Conservation (phyloP, 768 basidiomycete species). For the Nidularia sp. region DNA sequence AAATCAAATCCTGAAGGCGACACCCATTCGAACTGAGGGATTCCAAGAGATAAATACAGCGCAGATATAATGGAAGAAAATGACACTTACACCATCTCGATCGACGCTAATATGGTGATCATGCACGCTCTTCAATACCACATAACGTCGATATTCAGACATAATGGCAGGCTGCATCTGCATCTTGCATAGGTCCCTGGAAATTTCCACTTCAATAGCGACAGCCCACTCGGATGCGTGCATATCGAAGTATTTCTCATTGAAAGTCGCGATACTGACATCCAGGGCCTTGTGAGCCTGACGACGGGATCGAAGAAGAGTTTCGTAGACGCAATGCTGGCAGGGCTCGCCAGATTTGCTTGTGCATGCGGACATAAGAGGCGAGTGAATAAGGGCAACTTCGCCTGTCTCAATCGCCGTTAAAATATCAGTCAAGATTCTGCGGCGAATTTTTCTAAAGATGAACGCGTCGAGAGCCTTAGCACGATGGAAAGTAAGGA, state of each 20-base stretch:
- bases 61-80: neutral
- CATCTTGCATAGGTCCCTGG: slow-evolving; percentile 44
- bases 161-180: slow-evolving; percentile 63
- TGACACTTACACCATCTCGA: slow-evolving; percentile 41
- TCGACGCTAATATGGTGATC: slow-evolving; percentile 19
- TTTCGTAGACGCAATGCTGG: slow-evolving; percentile 32
- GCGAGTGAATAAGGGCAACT: slow-evolving; percentile 49
- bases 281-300: slow-evolving; percentile 39
- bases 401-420: slow-evolving; percentile 50
- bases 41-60: neutral
- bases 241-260: slow-evolving; percentile 27
- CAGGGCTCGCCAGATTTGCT: neutral
- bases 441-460: slow-evolving; percentile 28
- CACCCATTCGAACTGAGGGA: slow-evolving; percentile 52
- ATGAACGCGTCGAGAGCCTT: neutral
- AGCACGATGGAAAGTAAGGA: neutral
- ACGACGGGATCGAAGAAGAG: slow-evolving; percentile 22
- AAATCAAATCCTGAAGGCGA: slow-evolving; percentile 46
- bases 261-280: slow-evolving; percentile 36
- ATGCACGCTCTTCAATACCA: slow-evolving; percentile 43
- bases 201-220: slow-evolving; percentile 41
- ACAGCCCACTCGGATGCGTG: slow-evolving; percentile 21
- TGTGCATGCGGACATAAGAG: slow-evolving; percentile 21
- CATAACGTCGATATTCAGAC: slow-evolving; percentile 60
- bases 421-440: slow-evolving; percentile 29